phyloP scores from a whole-genome alignment of 2,329 filamentous ascomycete species.

The Claviceps monticola region DNA sequence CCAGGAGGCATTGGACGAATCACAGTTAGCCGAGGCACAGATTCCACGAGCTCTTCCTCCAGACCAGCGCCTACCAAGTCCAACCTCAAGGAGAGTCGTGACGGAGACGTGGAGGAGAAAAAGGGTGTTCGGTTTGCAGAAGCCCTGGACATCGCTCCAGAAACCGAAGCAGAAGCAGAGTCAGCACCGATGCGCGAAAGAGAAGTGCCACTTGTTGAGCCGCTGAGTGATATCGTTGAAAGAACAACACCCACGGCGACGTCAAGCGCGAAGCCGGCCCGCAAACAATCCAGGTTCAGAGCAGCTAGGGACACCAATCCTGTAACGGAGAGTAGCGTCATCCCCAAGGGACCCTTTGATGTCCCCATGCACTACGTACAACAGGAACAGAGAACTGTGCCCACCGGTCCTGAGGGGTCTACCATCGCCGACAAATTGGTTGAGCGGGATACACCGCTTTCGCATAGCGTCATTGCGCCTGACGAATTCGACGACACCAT shows the following conservation, averaged over 20 bases:
- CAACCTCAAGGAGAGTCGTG: constrained; percentile 18
- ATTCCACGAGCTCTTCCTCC: constrained; percentile 9
- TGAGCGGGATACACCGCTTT: constrained; percentile 31
- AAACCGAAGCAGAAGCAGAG: constrained; percentile 11
- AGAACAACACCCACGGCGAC: constrained; percentile 19
- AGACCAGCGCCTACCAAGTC: constrained; percentile 17
- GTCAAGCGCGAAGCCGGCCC: constrained; percentile 18
- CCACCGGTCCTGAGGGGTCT: constrained; percentile 35
- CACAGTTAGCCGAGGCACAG: constrained; percentile 25
- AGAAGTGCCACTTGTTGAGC: constrained; percentile 26
- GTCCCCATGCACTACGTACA: constrained; percentile 27
- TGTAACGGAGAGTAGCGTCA: constrained; percentile 3
- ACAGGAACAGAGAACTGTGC: constrained; percentile 23
- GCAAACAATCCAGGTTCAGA: constrained; percentile 39
- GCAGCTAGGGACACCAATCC: constrained; percentile 19
- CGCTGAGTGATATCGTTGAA: constrained; percentile 40
- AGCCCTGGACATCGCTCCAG: constrained; percentile 53
- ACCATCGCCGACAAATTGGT: constrained; percentile 47
- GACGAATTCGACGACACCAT: constrained; percentile 58
- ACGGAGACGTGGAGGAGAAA: constrained; percentile 19
- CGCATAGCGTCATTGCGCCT: constrained; percentile 21
- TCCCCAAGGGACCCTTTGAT: constrained; percentile 30
- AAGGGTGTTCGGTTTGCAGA: constrained; percentile 77
- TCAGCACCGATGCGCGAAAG: constrained; percentile 10
- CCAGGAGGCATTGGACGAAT: constrained; percentile 45